Percentiles rank a stretch among this genome's conserved stretches.
phyloP scores from a whole-genome alignment of 2,329 filamentous ascomycete species.

The Ceratocystis albifundus region DNA sequence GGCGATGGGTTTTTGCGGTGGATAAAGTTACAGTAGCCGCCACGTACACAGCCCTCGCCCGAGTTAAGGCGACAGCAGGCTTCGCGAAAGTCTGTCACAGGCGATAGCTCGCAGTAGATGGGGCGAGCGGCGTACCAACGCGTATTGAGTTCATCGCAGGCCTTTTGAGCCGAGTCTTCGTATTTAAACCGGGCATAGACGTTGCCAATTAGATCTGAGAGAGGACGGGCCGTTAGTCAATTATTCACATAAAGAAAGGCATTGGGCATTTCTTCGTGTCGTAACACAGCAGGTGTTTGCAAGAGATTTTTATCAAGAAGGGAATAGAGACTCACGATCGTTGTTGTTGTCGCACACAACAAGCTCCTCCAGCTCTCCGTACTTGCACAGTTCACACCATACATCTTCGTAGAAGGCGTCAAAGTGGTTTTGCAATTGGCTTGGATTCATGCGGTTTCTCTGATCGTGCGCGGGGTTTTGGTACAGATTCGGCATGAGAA shows the following conservation, averaged over 20 bases:
- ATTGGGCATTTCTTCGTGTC: background rate
- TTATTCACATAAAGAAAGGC: too few species aligned
- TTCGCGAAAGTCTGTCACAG: constrained; percentile 96
- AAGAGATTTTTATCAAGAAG: too few species aligned
- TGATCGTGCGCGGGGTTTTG: constrained; percentile 96
- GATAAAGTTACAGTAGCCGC: constrained; percentile 98
- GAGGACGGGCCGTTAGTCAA: constrained; percentile 25
- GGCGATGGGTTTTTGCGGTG: constrained; percentile 88
- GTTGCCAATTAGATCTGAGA: constrained; percentile 82
- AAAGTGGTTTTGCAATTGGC: constrained; percentile 97
- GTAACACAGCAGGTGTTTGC: background rate
- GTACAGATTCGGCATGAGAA: constrained; percentile 96
- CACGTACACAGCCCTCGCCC: constrained; percentile 88
- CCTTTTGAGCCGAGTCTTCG: constrained; percentile 87
- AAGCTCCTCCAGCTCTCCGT: constrained; percentile 91
- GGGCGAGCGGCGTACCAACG: constrained; percentile 95
- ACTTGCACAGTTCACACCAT: constrained; percentile 99
- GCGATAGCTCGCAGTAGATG: constrained; percentile 94
- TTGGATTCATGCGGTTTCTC: constrained; percentile 91
- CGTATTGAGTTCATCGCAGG: constrained; percentile 85
- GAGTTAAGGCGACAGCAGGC: constrained; percentile 91
- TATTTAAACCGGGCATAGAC: constrained; percentile 99
- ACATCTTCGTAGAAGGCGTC: constrained; percentile 99
- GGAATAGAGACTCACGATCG: constrained; percentile 56
- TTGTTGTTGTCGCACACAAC: constrained; percentile 99